Conservation (phyloP, 176 grass and related monocot genomes). For the Carex cristatella region DNA sequence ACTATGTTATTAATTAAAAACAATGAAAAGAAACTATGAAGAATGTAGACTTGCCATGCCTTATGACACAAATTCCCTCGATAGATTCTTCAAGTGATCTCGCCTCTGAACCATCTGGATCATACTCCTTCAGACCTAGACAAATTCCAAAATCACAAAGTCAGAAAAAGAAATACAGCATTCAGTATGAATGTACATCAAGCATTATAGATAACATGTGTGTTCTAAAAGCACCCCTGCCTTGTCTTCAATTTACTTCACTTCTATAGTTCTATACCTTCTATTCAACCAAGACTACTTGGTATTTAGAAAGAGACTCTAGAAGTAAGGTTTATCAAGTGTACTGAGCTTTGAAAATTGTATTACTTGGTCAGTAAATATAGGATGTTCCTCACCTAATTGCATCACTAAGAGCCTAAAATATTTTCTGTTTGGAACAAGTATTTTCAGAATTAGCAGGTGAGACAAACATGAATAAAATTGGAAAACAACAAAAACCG, state of each 20-base stretch:
- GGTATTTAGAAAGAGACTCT: not conserved
- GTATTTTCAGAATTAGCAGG: not conserved
- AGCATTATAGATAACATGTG: not conserved
- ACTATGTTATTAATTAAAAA: not conserved
- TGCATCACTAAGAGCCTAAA: not conserved
- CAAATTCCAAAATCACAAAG: conserved; percentile 9
- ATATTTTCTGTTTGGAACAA: not conserved
- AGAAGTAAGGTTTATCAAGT: not conserved
- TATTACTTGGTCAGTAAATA: not conserved
- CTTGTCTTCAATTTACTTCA: not conserved
- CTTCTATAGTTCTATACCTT: not conserved
- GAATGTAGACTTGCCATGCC: conserved; percentile 63
- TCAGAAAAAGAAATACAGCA: conserved; percentile 1
- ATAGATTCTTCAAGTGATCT: conserved; percentile 58
- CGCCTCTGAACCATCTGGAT: conserved; percentile 69
- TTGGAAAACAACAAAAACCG: not conserved
- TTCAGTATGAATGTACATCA: not conserved
- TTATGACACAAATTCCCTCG: conserved; percentile 74
- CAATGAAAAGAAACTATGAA: not conserved
- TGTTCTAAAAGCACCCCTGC: not conserved
- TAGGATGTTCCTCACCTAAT: not conserved
- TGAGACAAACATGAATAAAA: not conserved
- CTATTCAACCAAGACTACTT: not conserved
- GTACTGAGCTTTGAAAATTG: not conserved
- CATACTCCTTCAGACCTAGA: conserved; percentile 71